Conservation (phyloP, 2,329 filamentous ascomycete genomes). For the Nigrospora osmanthi region DNA sequence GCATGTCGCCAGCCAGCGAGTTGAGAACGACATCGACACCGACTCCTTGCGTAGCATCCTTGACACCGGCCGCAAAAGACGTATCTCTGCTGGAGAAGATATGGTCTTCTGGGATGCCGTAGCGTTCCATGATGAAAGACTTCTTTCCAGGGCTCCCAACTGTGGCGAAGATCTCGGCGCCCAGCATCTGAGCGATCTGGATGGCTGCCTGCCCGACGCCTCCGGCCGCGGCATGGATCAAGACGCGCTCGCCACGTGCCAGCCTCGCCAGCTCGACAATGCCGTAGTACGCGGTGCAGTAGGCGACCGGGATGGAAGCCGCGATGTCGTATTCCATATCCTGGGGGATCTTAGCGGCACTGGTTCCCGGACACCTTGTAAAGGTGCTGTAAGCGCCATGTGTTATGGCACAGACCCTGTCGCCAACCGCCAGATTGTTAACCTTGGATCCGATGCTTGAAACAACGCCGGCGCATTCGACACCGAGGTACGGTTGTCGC, state of each 20-base stretch:
- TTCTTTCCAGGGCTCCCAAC: constrained; percentile 3
- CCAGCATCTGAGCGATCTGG: constrained; percentile 1
- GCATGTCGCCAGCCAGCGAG: constrained; percentile 16
- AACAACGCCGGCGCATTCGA: constrained; percentile 18
- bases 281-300: constrained; percentile 4
- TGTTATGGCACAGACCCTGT: constrained; percentile 27
- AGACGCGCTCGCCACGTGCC: constrained; percentile 1
- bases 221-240: constrained; percentile 3
- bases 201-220: constrained; percentile 5
- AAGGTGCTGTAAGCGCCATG: constrained; percentile 22
- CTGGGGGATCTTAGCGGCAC: constrained; percentile 17
- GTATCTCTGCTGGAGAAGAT: constrained; percentile 2
- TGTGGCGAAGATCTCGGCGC: constrained; percentile 3
- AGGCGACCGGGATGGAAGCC: constrained; percentile 3
- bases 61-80: constrained; percentile 1
- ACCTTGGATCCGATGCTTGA: constrained; percentile 12
- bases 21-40: constrained; percentile 9
- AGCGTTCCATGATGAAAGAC: neutral
- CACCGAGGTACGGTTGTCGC: constrained; percentile 14
- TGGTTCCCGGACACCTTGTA: constrained; percentile 15
- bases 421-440: constrained; percentile 14
- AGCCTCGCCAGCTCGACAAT: constrained; percentile 2
- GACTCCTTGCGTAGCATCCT: neutral
- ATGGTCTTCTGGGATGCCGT: constrained; percentile 1
- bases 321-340: constrained; percentile 13